A percentile compares a stretch with the other conserved stretches of the same genome.
These are phyloP conservation scores for Juglanconis juglandina DNA, from an alignment of 2,329 filamentous ascomycete genomes.

Conservation along the genomic window DNA sequence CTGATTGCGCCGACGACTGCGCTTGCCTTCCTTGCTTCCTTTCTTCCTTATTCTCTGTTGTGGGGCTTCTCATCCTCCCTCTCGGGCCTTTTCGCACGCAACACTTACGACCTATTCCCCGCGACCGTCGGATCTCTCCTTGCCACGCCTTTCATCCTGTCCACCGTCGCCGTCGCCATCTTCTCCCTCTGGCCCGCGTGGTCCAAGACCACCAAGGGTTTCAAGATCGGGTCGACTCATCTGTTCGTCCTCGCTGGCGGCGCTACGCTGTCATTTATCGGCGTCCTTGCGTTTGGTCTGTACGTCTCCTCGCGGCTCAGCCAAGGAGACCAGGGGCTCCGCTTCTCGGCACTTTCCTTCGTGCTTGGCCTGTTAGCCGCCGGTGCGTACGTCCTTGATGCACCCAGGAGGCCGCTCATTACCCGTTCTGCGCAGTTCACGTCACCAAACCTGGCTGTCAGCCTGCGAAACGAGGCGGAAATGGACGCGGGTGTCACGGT, in stretches of 20 bases:
- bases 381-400: constrained; percentile 38
- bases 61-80: constrained; percentile 46
- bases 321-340: constrained; percentile 24
- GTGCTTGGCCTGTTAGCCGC: constrained; percentile 46
- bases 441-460: constrained; percentile 41
- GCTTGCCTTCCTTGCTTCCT: constrained; percentile 42
- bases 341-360: constrained; percentile 41
- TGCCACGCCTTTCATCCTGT: constrained; percentile 41
- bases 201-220: constrained; percentile 23
- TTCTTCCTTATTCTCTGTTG: constrained; percentile 43
- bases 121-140: constrained; percentile 42
- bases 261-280: constrained; percentile 36
- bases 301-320: constrained; percentile 27
- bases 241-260: constrained; percentile 26
- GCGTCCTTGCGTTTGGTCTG: constrained; percentile 44
- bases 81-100: constrained; percentile 43
- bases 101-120: constrained; percentile 40
- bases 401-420: constrained; percentile 39
- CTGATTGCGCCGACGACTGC: constrained; percentile 47
- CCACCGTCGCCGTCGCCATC: constrained; percentile 29
- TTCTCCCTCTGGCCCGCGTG: constrained; percentile 29
- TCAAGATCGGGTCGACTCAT: constrained; percentile 30
- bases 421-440: constrained; percentile 48
- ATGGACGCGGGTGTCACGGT: constrained; percentile 43
- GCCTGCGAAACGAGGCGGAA: constrained; percentile 44